Evolutionary conservation across 257 asterid genomes (phyloP).

Genomic region (Solanum etuberosum): DNA sequence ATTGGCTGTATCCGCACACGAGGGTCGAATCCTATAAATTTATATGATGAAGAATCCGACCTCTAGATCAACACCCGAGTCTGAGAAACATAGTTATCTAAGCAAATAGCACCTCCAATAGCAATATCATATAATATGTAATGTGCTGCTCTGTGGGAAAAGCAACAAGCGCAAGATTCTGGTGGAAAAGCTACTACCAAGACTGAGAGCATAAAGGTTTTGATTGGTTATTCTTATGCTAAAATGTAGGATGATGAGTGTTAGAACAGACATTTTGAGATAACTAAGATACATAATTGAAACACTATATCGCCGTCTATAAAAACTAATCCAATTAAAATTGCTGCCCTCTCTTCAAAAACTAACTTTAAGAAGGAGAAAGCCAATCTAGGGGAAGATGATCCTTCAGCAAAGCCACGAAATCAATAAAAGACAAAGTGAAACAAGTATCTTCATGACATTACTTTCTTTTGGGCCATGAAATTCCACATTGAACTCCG

Average conservation of each 20-base stretch:
- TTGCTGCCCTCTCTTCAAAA: neutral
- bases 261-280: neutral
- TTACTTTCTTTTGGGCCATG: slow-evolving; percentile 98
- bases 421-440: neutral
- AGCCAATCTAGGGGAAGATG: neutral
- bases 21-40: neutral
- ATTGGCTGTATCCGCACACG: neutral
- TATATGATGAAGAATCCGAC: neutral
- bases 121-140: neutral
- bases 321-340: neutral
- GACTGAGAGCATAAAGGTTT: neutral
- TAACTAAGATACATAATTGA: neutral
- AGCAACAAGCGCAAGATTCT: neutral
- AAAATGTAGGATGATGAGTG: neutral
- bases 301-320: neutral
- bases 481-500: slow-evolving; percentile 75
- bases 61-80: neutral
- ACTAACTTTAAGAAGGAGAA: neutral
- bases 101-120: neutral
- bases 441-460: neutral
- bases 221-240: neutral
- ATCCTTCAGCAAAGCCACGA: neutral
- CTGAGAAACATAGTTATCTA: neutral
- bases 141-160: neutral
- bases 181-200: neutral